Evolutionary conservation across 768 basidiomycete species (phyloP).

Genomic region (Infundibulicybe gibba): DNA sequence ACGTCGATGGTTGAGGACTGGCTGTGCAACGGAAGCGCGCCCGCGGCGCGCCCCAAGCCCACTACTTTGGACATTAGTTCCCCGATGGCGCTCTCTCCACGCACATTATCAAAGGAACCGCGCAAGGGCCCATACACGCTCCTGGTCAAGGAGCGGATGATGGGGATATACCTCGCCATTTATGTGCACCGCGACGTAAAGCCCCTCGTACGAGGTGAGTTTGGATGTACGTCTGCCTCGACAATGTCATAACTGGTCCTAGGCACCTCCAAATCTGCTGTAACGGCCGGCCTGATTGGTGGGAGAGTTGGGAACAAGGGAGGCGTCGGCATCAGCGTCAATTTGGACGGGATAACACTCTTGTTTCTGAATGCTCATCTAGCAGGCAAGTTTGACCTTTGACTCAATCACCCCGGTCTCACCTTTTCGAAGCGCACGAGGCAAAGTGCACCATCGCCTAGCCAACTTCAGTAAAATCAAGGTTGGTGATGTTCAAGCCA

Average conservation of each 20-base stretch:
- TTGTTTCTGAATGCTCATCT: constrained; percentile 91
- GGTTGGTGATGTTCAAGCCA: constrained; percentile 27
- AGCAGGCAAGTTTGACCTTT: constrained; percentile 49
- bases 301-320: constrained; percentile 93
- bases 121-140: constrained; percentile 78
- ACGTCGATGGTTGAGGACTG: constrained; percentile 75
- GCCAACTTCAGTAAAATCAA: constrained; percentile 91
- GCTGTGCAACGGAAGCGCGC: constrained; percentile 46
- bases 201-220: constrained; percentile 57
- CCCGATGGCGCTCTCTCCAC: constrained; percentile 37
- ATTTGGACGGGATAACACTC: constrained; percentile 77
- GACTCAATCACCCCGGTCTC: not conserved
- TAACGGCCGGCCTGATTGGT: constrained; percentile 87
- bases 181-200: constrained; percentile 73
- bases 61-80: constrained; percentile 40
- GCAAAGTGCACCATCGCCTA: constrained; percentile 71
- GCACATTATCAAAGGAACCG: constrained; percentile 35
- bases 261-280: constrained; percentile 79
- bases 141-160: constrained; percentile 84
- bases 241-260: constrained; percentile 2
- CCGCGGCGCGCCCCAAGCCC: constrained; percentile 21
- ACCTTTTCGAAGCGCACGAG: constrained; percentile 60
- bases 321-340: constrained; percentile 86
- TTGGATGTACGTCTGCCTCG: not conserved
- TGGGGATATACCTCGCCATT: constrained; percentile 82